phyloP scores from a whole-genome alignment of 805 yeast genomes.

The Candida pini region DNA sequence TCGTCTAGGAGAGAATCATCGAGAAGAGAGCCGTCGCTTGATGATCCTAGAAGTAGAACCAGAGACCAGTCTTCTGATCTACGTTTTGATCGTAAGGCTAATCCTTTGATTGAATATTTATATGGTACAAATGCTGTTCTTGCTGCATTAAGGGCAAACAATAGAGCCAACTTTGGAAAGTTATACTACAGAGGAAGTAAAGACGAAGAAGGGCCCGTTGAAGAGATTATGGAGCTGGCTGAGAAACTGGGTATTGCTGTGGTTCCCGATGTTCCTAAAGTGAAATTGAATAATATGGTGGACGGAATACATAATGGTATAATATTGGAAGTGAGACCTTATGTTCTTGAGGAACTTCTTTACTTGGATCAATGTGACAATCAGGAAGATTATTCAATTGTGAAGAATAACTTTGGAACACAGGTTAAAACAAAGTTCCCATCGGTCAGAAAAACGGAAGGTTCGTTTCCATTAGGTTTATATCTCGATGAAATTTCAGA shows the following conservation, averaged over 20 bases:
- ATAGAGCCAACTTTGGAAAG: conserved; percentile 47
- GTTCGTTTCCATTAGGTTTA: conserved; percentile 57
- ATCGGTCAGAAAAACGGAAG: conserved; percentile 5
- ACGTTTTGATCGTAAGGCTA: too few species aligned
- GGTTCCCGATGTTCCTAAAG: conserved; percentile 30
- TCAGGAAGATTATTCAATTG: conserved; percentile 12
- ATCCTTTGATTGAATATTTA: conserved; percentile 59
- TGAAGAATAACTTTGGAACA: conserved; percentile 22
- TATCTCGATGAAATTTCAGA: conserved; percentile 77
- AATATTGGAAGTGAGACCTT: conserved; percentile 61
- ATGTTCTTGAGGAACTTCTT: conserved; percentile 30
- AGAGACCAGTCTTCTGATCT: too few species aligned
- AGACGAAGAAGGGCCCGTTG: conserved; percentile 21
- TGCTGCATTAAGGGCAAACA: conserved; percentile 58
- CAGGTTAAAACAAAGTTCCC: conserved; percentile 4
- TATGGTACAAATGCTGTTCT: conserved; percentile 73
- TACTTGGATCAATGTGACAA: conserved; percentile 14
- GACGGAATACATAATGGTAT: conserved; percentile 79
- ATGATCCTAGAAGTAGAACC: too few species aligned
- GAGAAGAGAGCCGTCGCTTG: too few species aligned
- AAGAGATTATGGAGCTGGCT: conserved; percentile 44
- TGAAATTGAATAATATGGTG: conserved; percentile 55
- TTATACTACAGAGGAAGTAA: conserved; percentile 41
- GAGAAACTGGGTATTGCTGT: conserved; percentile 35
- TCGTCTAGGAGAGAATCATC: too few species aligned